Base-by-base conservation (phyloP, 2,329 filamentous ascomycete genomes). In the Fusarium azukiicola region DNA sequence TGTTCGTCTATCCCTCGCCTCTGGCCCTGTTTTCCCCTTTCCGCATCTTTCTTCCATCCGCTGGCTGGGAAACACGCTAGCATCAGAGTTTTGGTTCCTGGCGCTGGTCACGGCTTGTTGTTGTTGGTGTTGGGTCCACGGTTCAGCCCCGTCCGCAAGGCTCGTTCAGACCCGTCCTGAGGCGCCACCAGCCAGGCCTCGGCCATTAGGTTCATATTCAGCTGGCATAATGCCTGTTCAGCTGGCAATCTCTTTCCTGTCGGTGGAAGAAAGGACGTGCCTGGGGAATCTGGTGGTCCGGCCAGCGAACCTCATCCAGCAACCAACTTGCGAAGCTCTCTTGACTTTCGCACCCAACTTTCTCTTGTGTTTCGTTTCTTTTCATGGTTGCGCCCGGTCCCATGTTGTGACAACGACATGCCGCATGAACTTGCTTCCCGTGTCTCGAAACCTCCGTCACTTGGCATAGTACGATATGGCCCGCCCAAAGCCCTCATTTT, bases 391-490 rank as follows among this genome's bases (percentile, higher is more conserved):
- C n/a, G 6, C 58, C 58, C 40, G 27, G 16, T 32, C 40, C 17
- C 47, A 36, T 19, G 64, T 67, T 16, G 32, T 50, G 47, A 46
- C 64, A 50, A 50, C 46, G 27, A 40, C 47, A 54, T 38, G 36
- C 66, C 58, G 44, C 23, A 44, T 58, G 66, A 68, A 73, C 58
- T 52, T 32, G 47, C 21, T 47, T 36, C 27, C 54, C 27, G 47
- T 27, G 66, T 47, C 46, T 54, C 40, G 36, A 54, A 19, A 54
- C 66, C 23, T 42, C 72, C 56, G 47, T 69, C 67, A 54, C 42
- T 63, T 49, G 44, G 40, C n/a, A 46, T 46, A 66, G 56, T 46
- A 71, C 63, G 38, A 71, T 49, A 38, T 63, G 67, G 14, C 52
- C 56, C 36, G 32, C 54, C 67, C 50, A 54, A 56, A 36, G 47